Percentiles rank a stretch among this genome's conserved stretches.
These are phyloP conservation scores for Populus deltoides DNA, from an alignment of 345 rosid genomes.

Conservation along the genomic window DNA sequence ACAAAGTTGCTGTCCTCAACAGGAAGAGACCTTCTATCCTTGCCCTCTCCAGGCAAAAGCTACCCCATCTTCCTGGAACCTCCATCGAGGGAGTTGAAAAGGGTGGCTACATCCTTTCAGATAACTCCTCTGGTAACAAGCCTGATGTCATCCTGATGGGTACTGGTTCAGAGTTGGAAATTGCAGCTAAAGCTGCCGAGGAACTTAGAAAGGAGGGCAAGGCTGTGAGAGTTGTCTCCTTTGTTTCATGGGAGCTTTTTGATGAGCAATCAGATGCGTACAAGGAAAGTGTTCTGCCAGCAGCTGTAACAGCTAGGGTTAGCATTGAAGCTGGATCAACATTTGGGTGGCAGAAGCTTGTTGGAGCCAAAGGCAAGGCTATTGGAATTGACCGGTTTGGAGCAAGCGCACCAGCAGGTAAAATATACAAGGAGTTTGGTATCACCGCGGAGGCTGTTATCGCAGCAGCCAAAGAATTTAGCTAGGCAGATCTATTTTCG, in stretches of 20 bases:
- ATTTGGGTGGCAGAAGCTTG: slow-evolving; percentile 81
- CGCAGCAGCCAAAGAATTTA: slow-evolving; percentile 64
- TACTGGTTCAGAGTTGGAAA: slow-evolving; percentile 94
- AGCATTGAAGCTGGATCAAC: slow-evolving; percentile 93
- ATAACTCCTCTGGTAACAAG: slow-evolving; percentile 81
- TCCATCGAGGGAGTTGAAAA: slow-evolving; percentile 85
- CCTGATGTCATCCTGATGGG: slow-evolving; percentile 92
- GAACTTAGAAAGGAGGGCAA: slow-evolving; percentile 88
- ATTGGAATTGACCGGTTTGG: slow-evolving; percentile 82
- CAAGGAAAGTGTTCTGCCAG: slow-evolving; percentile 87
- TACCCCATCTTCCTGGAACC: slow-evolving; percentile 80
- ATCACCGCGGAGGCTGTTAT: slow-evolving; percentile 68
- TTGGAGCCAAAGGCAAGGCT: slow-evolving; percentile 74
- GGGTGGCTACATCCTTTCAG: slow-evolving; percentile 87
- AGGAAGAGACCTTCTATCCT: slow-evolving; percentile 83
- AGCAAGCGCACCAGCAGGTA: slow-evolving; percentile 92
- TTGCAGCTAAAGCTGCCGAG: slow-evolving; percentile 77
- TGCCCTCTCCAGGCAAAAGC: slow-evolving; percentile 93
- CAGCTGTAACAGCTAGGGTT: slow-evolving; percentile 71
- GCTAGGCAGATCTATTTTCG: slow-evolving; percentile 20
- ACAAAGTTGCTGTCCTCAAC: slow-evolving; percentile 74
- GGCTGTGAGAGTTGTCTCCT: slow-evolving; percentile 84
- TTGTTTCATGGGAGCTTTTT: slow-evolving; percentile 90
- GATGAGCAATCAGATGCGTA: slow-evolving; percentile 71
- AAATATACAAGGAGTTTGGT: slow-evolving; percentile 78